Evolutionary conservation across 2,329 filamentous ascomycete genomes (phyloP).

Genomic region (Ascochyta pisi): DNA sequence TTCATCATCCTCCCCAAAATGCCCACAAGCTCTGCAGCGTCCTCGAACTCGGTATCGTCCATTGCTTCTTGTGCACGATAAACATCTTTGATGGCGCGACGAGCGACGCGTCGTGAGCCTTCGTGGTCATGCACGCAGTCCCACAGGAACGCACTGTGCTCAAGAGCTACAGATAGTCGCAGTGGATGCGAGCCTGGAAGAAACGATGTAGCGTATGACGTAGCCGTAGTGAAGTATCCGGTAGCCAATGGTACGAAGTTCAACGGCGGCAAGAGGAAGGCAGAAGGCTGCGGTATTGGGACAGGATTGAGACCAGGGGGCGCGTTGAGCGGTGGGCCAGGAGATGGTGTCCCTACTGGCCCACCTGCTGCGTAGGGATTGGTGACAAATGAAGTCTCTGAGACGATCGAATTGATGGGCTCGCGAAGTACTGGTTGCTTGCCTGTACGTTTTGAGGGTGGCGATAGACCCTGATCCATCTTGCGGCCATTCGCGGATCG

Average conservation of each 20-base stretch:
- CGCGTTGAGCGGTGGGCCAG: conserved; percentile 49
- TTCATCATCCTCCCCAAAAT: conserved; percentile 89
- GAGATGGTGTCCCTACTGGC: conserved; percentile 52
- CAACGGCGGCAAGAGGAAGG: conserved; percentile 78
- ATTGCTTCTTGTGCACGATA: conserved; percentile 91
- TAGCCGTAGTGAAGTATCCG: conserved; percentile 79
- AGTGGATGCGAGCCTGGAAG: conserved; percentile 90
- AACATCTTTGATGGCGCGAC: conserved; percentile 84
- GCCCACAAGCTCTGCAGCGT: conserved; percentile 86
- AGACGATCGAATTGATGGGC: conserved; percentile 57
- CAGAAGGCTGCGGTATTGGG: conserved; percentile 58
- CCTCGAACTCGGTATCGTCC: conserved; percentile 93
- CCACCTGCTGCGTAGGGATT: conserved; percentile 55
- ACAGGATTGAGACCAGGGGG: conserved; percentile 55
- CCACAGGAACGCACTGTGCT: conserved; percentile 91
- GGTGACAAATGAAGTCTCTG: conserved; percentile 59
- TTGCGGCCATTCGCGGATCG: conserved; percentile 34
- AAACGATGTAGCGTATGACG: conserved; percentile 73
- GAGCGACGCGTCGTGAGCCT: conserved; percentile 76
- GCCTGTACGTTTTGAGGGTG: conserved; percentile 42
- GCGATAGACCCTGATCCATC: conserved; percentile 35
- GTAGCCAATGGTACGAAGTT: conserved; percentile 86
- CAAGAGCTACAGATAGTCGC: conserved; percentile 86
- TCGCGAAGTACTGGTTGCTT: conserved; percentile 55
- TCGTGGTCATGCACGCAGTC: conserved; percentile 88